Conservation (phyloP, 768 basidiomycete genomes). For the Daedaleopsis nitida region DNA sequence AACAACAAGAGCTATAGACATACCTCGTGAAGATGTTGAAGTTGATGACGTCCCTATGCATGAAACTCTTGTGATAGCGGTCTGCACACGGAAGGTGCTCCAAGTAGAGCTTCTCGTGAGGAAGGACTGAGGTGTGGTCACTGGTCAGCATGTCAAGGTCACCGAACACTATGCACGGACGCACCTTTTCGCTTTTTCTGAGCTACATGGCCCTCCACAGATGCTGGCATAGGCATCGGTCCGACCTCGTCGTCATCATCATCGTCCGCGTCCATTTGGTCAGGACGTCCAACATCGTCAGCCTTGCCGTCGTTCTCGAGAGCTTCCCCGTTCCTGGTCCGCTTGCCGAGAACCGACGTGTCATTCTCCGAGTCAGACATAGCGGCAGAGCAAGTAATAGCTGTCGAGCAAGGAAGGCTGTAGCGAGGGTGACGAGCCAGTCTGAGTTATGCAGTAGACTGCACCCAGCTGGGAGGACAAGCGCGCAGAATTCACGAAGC, state of each 20-base stretch:
- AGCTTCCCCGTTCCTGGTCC: conserved; percentile 22
- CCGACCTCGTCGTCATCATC: conserved; percentile 79
- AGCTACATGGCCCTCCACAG: conserved; percentile 36
- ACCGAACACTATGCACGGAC: conserved; percentile 17
- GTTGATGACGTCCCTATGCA: conserved; percentile 94
- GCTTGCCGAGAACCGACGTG: conserved; percentile 28
- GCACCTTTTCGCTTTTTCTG: conserved; percentile 81
- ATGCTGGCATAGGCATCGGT: conserved; percentile 81
- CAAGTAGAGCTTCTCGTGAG: conserved; percentile 90
- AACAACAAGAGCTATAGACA: conserved; percentile 33
- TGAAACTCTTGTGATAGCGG: conserved; percentile 96
- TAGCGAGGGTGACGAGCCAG: not conserved
- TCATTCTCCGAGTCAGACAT: conserved; percentile 29
- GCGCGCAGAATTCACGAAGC: too few relatives aligned
- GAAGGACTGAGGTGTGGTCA: conserved; percentile 66
- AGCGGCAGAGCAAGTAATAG: not conserved
- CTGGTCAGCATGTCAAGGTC: not conserved
- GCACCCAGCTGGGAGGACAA: too few relatives aligned
- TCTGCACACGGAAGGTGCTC: conserved; percentile 91
- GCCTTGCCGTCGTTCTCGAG: conserved; percentile 6
- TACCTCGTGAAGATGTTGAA: conserved; percentile 89
- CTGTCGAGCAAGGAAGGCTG: too few relatives aligned
- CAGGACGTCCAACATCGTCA: conserved; percentile 20
- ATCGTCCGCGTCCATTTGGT: conserved; percentile 36
- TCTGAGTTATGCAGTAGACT: not conserved